These are phyloP conservation scores for Tolypocladium sp. DNA, from an alignment of 2,329 filamentous ascomycete genomes.

Conservation along the genomic window DNA sequence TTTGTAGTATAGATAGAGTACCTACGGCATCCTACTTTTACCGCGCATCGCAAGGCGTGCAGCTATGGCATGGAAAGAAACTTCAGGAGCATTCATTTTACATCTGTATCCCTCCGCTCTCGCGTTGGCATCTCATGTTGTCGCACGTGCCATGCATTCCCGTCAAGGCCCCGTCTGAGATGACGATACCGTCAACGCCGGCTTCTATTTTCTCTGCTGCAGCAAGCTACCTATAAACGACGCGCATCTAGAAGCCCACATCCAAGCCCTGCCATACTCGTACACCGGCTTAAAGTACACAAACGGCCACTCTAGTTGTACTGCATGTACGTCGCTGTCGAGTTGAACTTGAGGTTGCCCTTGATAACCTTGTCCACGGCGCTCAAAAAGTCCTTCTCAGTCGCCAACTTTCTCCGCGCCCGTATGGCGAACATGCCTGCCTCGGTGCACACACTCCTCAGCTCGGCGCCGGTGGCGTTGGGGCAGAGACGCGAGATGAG, in stretches of 20 bases:
- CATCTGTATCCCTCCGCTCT: neutral
- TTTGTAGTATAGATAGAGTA: neutral
- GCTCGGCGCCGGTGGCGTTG: slow-evolving; percentile 91
- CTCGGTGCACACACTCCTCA: slow-evolving; percentile 94
- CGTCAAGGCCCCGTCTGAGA: neutral
- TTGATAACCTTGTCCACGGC: slow-evolving; percentile 99
- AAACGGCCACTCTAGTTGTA: slow-evolving; percentile 65
- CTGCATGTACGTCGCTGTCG: slow-evolving; percentile 94
- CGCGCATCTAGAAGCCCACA: slow-evolving; percentile 13
- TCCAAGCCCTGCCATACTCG: slow-evolving; percentile 17
- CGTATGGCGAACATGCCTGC: slow-evolving; percentile 98
- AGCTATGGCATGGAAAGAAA: neutral
- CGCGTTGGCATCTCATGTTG: neutral
- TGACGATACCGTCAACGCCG: slow-evolving; percentile 3
- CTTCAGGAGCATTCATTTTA: neutral
- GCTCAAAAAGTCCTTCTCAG: slow-evolving; percentile 96
- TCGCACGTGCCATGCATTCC: no score
- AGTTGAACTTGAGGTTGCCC: slow-evolving; percentile 99
- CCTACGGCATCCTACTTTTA: neutral
- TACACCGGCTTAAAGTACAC: slow-evolving; percentile 23
- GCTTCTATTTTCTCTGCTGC: slow-evolving; percentile 5
- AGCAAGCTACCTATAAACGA: slow-evolving; percentile 8
- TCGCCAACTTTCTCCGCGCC: slow-evolving; percentile 89
- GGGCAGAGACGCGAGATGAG: slow-evolving; percentile 94
- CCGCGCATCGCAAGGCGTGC: neutral